Percentiles rank a stretch among this genome's conserved stretches.
Evolutionary conservation across 345 rosid species (phyloP).

Genomic region (Eutrema japonicum): DNA sequence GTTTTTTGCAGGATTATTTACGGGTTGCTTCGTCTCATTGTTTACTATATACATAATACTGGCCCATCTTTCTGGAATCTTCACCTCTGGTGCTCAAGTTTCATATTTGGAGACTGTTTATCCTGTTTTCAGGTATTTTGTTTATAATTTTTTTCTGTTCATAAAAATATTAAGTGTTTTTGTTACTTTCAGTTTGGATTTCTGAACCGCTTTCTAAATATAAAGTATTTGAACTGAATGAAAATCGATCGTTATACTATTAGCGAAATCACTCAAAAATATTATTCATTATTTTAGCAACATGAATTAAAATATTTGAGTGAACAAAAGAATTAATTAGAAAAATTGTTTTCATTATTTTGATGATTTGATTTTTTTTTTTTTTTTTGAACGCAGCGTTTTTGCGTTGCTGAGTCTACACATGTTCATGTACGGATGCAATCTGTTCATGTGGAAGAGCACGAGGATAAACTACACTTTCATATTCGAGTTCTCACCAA

Average conservation of each 20-base stretch:
- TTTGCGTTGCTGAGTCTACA: slow-evolving; percentile 89
- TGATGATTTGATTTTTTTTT: not conserved
- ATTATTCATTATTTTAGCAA: too few relatives aligned
- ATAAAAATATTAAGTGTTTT: too few relatives aligned
- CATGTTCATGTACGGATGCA: slow-evolving; percentile 94
- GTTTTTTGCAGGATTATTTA: slow-evolving; percentile 73
- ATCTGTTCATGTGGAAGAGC: slow-evolving; percentile 80
- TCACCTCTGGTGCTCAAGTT: slow-evolving; percentile 52
- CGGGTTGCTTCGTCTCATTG: slow-evolving; percentile 85
- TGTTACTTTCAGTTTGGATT: too few relatives aligned
- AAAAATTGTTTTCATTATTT: not conserved
- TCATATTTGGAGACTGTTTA: slow-evolving; percentile 81
- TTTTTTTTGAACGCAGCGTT: slow-evolving; percentile 53
- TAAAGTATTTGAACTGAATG: too few relatives aligned
- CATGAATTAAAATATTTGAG: too few relatives aligned
- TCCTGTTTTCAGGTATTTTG: slow-evolving; percentile 87
- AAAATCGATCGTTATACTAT: too few relatives aligned
- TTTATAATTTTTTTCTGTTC: not conserved
- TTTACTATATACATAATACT: slow-evolving; percentile 75
- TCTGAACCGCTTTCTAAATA: too few relatives aligned
- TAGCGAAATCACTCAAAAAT: too few relatives aligned
- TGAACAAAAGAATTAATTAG: not conserved
- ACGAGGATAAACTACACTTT: slow-evolving; percentile 84
- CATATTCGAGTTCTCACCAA: slow-evolving; percentile 81
- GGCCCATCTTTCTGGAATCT: slow-evolving; percentile 80